Evolutionary conservation across 1,139 yeast genomes (phyloP).

Genomic region (Diutina scorzettiae): DNA sequence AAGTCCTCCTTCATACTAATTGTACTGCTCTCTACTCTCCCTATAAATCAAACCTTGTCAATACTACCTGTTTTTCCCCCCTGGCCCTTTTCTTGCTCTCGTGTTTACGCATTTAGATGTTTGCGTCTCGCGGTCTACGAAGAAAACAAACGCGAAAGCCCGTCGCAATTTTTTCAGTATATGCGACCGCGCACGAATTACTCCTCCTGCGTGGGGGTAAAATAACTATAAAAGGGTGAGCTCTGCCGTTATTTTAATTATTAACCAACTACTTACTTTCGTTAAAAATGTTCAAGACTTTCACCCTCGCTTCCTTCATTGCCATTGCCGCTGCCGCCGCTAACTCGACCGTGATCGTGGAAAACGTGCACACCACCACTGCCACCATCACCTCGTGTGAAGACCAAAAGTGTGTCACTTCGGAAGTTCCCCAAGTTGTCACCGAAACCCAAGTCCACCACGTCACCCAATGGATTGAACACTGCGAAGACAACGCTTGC

Average conservation of each 20-base stretch:
- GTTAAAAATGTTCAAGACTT: conserved; percentile 6
- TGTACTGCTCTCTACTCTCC: too few relatives aligned
- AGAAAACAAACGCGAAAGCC: conserved; percentile 4
- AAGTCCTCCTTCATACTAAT: too few relatives aligned
- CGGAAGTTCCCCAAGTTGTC: conserved; percentile 5
- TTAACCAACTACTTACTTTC: conserved; percentile 5
- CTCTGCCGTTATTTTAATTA: too few relatives aligned
- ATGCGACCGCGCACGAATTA: neutral
- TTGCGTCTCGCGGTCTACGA: neutral
- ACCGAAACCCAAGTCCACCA: conserved; percentile 2
- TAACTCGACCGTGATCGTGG: conserved; percentile 1
- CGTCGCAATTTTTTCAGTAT: neutral
- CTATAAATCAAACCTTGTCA: too few relatives aligned
- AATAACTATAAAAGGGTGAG: too few relatives aligned
- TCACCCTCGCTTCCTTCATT: conserved; percentile 5
- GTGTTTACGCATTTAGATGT: too few relatives aligned
- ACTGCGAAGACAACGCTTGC: conserved; percentile 5
- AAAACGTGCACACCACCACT: conserved; percentile 5
- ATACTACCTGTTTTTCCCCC: too few relatives aligned
- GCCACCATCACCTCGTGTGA: conserved; percentile 6
- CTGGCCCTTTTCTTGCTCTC: too few relatives aligned
- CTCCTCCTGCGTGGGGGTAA: too few relatives aligned
- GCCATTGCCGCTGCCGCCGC: conserved; percentile 5
- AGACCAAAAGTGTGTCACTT: conserved; percentile 5
- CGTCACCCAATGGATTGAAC: conserved; percentile 1